Base-by-base conservation (phyloP, 192 early-diverging fungal genomes). In the Coemansia sp. region DNA sequence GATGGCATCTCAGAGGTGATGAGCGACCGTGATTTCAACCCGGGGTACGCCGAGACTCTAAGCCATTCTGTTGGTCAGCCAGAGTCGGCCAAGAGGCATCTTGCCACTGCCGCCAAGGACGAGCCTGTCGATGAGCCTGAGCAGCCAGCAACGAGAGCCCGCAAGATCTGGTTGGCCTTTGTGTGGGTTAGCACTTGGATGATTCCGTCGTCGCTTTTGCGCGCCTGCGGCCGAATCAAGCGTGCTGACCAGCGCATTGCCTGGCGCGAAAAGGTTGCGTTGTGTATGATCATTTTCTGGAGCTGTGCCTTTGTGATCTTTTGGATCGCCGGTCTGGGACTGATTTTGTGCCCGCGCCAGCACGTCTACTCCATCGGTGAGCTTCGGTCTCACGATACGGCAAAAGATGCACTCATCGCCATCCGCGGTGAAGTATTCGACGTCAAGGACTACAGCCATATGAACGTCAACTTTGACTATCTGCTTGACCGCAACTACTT, bases 241-340 rank as follows among this genome's bases (percentile, higher is more conserved):
- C 87, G 88, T 48, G 84, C 79, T 19, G 92, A 94, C 71, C 85
- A 94, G 62, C 92, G 88, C 45, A 87, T 94, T 82, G 98, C 98
- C 8, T 99, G 98, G 98, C 88, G 98, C 63, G 98, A 99, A 75
- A 98, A 99, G 76, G 86, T 97, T 9, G 92, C 98, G 1, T 85
- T 99, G 31, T 95, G 94, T 70, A 69, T 93, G 67, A 77, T 98
- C 63, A 94, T 97, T 41, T 82, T 90, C 21, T 86, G 94, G 45
- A 73, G 95, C 63, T 93, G 91, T 21, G 85, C 70, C 15, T 75
- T 91, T 72, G 89, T 95, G 51, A 85, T 98, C 39, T 95, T 96
- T 78, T 91, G 95, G 71, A 93, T 94, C 41, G 91, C 86, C 5
- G 86, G 87, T 27, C 84, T 93, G 60, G 92, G 92, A n/a, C 73